Percentiles rank a stretch among this genome's conserved stretches.
phyloP scores from a whole-genome alignment of 495 filamentous ascomycete species.

The Jackrogersella minutella region DNA sequence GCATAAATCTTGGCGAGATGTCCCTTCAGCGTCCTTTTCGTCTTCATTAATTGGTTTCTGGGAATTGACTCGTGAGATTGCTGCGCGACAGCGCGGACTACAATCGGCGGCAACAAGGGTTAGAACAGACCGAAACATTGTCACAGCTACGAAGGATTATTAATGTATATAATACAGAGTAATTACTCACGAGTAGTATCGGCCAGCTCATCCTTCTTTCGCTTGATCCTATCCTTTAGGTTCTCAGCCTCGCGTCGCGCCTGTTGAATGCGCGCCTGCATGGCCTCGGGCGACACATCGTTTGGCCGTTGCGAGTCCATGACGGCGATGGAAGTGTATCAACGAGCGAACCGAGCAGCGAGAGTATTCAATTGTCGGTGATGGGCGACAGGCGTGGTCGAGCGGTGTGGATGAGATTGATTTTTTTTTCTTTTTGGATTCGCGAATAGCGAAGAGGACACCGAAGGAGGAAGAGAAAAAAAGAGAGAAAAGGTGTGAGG shows the following conservation, averaged over 20 bases:
- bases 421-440: too few relatives aligned
- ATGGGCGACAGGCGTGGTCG: constrained; percentile 35
- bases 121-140: constrained; percentile 23
- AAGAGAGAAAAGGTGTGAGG: constrained; percentile 47
- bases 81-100: constrained; percentile 91
- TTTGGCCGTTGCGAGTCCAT: constrained; percentile 62
- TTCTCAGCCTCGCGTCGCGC: constrained; percentile 97
- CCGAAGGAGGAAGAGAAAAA: constrained; percentile 42
- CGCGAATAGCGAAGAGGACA: constrained; percentile 42
- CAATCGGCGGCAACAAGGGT: constrained; percentile 20
- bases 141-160: too few relatives aligned
- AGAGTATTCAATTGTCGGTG: constrained; percentile 36
- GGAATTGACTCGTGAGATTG: constrained; percentile 89
- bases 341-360: constrained; percentile 33
- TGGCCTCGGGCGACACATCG: constrained; percentile 67
- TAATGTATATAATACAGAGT: too few relatives aligned
- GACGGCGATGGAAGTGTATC: constrained; percentile 42
- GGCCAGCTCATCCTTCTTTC: constrained; percentile 98
- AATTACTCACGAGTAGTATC: constrained; percentile 89
- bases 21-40: constrained; percentile 92
- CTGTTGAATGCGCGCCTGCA: constrained; percentile 85
- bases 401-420: constrained; percentile 38
- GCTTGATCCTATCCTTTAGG: constrained; percentile 98
- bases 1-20: constrained; percentile 98
- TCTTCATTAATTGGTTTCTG: constrained; percentile 89